A percentile compares a stretch with the other conserved stretches of the same genome.
Conservation (phyloP, 257 asterid species). For the Ophiorrhiza pumila region DNA sequence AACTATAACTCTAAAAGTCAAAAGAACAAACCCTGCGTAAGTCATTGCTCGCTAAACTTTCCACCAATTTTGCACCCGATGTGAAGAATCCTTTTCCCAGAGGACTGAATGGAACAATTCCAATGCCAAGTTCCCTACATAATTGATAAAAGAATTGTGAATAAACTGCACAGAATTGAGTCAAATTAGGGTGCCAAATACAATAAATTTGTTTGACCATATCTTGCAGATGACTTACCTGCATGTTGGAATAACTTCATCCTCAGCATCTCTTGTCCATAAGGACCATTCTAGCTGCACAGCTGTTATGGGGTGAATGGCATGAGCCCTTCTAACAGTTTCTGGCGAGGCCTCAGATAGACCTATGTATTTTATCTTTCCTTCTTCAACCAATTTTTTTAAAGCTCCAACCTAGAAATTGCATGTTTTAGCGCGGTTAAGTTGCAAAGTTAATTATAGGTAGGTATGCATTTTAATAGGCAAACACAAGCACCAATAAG, state of each 20-base stretch:
- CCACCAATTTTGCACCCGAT: conserved; percentile 24
- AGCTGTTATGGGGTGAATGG: conserved; percentile 35
- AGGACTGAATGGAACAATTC: conserved; percentile 32
- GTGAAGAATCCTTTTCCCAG: conserved; percentile 30
- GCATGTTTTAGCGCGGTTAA: neutral
- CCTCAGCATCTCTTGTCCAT: conserved; percentile 37
- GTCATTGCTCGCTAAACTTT: conserved; percentile 21
- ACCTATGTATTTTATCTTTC: conserved; percentile 32
- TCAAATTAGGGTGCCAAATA: neutral
- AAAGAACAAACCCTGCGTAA: conserved; percentile 20
- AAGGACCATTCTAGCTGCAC: conserved; percentile 37
- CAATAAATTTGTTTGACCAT: neutral
- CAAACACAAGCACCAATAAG: neutral
- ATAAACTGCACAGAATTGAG: neutral
- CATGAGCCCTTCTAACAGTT: conserved; percentile 40
- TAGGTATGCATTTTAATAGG: neutral
- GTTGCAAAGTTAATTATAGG: neutral
- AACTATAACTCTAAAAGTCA: neutral
- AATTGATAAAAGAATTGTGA: neutral
- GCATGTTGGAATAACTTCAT: conserved; percentile 36
- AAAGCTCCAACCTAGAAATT: conserved; percentile 27
- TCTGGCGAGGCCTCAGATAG: conserved; percentile 34
- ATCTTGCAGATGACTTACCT: conserved; percentile 11
- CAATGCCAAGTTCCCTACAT: conserved; percentile 32
- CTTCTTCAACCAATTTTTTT: conserved; percentile 38